Conservation (phyloP, 257 asterid genomes). For the Anisodus tanguticus region DNA sequence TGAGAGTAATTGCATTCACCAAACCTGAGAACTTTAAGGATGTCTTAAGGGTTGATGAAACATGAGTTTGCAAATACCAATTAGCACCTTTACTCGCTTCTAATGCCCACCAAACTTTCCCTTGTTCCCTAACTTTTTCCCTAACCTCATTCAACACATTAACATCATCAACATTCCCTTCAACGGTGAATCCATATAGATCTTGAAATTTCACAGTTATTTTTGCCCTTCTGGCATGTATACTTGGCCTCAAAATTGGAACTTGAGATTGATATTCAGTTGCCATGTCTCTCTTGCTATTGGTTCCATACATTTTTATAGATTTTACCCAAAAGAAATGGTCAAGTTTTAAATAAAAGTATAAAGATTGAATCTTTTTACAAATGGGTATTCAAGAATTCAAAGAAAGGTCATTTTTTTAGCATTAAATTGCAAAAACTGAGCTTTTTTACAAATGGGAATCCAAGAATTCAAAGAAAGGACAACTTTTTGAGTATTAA, state of each 20-base stretch:
- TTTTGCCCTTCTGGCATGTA: slow-evolving; percentile 87
- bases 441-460: neutral
- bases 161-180: slow-evolving; percentile 98
- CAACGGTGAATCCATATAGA: slow-evolving; percentile 89
- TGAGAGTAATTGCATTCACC: slow-evolving; percentile 84
- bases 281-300: slow-evolving; percentile 66
- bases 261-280: slow-evolving; percentile 71
- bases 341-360: neutral
- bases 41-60: slow-evolving; percentile 64
- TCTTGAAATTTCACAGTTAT: slow-evolving; percentile 94
- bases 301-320: slow-evolving; percentile 65
- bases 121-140: slow-evolving; percentile 94
- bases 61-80: slow-evolving; percentile 78
- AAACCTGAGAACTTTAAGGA: slow-evolving; percentile 76
- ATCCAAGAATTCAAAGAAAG: slow-evolving; percentile 19
- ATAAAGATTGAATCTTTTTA: slow-evolving; percentile 4
- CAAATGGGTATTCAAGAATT: slow-evolving; percentile 13
- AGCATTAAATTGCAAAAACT: neutral
- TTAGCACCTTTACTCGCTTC: slow-evolving; percentile 87
- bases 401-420: neutral
- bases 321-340: neutral
- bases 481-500: neutral
- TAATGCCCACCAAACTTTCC: slow-evolving; percentile 90
- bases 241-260: slow-evolving; percentile 84
- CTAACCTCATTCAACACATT: slow-evolving; percentile 96